phyloP scores from a whole-genome alignment of 2,329 filamentous ascomycete species.

The Teratosphaeriaceae sp. region DNA sequence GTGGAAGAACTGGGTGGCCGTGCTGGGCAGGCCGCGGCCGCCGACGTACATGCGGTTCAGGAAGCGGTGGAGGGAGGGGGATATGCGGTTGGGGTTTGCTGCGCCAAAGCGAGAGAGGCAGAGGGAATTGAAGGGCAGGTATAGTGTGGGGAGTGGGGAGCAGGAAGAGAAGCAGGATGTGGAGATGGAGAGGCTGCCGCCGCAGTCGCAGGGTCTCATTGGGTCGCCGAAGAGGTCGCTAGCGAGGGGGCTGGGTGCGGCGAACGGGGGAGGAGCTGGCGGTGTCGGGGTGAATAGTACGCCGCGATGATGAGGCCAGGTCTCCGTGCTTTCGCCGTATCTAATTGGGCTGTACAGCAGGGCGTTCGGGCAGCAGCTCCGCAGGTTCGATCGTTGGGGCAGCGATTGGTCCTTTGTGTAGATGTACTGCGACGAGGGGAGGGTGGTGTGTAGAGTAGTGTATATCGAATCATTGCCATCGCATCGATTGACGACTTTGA shows the following conservation, averaged over 20 bases:
- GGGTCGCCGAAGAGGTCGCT: neutral
- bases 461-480: no score
- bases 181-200: constrained; percentile 11
- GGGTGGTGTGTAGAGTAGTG: neutral
- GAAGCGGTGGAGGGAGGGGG: constrained; percentile 64
- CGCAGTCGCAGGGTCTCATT: no score
- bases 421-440: neutral
- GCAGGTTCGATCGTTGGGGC: neutral
- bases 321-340: neutral
- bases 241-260: neutral
- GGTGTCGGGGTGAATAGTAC: constrained; percentile 8
- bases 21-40: constrained; percentile 74
- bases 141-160: constrained; percentile 14
- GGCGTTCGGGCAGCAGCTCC: neutral
- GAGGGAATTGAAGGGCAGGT: constrained; percentile 46
- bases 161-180: constrained; percentile 3
- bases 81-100: constrained; percentile 66
- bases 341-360: constrained; percentile 1
- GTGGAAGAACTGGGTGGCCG: constrained; percentile 71
- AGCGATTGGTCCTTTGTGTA: neutral
- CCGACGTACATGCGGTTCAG: constrained; percentile 91
- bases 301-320: constrained; percentile 3
- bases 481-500: no score
- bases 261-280: neutral
- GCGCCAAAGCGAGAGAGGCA: constrained; percentile 39